Percentiles rank a stretch among this genome's conserved stretches.
These are phyloP conservation scores for Mortierella sp. DNA, from an alignment of 371 early-diverging fungal species.

Conservation along the genomic window DNA sequence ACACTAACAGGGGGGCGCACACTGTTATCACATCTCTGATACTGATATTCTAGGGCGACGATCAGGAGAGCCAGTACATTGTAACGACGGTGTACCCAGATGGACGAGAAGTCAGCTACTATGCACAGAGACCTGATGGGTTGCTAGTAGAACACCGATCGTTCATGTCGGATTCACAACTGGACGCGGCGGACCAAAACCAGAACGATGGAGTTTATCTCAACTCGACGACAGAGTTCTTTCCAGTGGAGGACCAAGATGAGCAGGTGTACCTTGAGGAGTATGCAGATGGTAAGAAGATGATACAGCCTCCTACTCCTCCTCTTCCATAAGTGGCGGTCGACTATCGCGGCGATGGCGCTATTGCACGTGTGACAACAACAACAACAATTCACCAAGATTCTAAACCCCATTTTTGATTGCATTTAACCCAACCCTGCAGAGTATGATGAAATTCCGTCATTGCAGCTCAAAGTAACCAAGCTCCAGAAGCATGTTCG, in stretches of 20 bases:
- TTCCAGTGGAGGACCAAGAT: conserved; percentile 47
- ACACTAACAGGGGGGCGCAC: too few relatives aligned
- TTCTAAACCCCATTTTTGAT: too few relatives aligned
- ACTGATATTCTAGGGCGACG: conserved; percentile 1
- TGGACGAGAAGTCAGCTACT: conserved; percentile 9
- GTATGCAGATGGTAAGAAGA: conserved; percentile 49
- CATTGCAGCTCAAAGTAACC: conserved; percentile 33
- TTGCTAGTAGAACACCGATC: conserved; percentile 43
- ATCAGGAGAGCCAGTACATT: conserved; percentile 2
- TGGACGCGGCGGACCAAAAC: conserved; percentile 18
- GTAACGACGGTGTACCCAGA: conserved; percentile 2
- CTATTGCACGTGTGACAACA: too few relatives aligned
- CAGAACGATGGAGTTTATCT: conserved; percentile 35
- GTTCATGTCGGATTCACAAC: conserved; percentile 8
- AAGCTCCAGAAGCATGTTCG: conserved; percentile 51
- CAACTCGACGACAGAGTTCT: conserved; percentile 46
- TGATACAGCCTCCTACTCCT: too few relatives aligned
- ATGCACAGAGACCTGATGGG: conserved; percentile 25
- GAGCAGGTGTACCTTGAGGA: conserved; percentile 49
- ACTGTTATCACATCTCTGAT: background rate
- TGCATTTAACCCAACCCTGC: too few relatives aligned
- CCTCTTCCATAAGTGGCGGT: too few relatives aligned
- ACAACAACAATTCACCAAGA: too few relatives aligned
- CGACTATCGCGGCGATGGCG: too few relatives aligned
- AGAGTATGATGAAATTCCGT: conserved; percentile 45